Conservation (phyloP, 163 green algal species). For the Scenedesmus sp. region DNA sequence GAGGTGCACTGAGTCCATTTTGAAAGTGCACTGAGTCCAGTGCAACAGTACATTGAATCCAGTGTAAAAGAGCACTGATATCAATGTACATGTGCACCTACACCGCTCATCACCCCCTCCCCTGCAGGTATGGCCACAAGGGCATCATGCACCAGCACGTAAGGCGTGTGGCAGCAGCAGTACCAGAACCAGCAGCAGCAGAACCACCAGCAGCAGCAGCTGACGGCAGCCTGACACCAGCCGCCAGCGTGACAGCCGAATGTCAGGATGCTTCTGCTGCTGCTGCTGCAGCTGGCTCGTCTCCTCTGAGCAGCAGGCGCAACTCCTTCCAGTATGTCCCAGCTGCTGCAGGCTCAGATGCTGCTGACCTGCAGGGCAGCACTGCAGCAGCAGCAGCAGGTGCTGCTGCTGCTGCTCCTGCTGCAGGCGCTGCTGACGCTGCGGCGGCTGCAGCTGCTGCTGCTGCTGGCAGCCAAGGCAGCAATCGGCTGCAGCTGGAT, state of each 20-base stretch:
- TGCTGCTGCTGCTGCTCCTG: slow-evolving; percentile 2
- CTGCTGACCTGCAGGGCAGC: not conserved
- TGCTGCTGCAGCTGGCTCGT: not conserved
- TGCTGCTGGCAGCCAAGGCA: not conserved
- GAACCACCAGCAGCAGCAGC: not conserved
- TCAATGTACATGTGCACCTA: no score
- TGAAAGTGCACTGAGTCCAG: no score
- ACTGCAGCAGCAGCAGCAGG: not conserved
- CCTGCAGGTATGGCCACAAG: slow-evolving; percentile 20
- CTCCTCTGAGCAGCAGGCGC: not conserved
- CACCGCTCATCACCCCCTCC: no score
- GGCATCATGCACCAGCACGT: slow-evolving; percentile 34
- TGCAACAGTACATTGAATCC: no score
- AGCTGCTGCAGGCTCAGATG: not conserved
- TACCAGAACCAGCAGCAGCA: not conserved
- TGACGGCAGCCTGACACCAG: not conserved
- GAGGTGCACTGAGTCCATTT: no score
- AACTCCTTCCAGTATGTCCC: not conserved
- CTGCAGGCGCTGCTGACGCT: not conserved
- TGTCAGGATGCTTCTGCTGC: no score
- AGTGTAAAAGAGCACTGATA: no score
- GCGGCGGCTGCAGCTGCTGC: not conserved
- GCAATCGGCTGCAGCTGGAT: not conserved
- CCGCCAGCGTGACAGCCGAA: not conserved
- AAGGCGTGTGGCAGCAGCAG: not conserved